Conservation (phyloP, 2,329 filamentous ascomycete species). For the Penicillium fuscoglaucum region DNA sequence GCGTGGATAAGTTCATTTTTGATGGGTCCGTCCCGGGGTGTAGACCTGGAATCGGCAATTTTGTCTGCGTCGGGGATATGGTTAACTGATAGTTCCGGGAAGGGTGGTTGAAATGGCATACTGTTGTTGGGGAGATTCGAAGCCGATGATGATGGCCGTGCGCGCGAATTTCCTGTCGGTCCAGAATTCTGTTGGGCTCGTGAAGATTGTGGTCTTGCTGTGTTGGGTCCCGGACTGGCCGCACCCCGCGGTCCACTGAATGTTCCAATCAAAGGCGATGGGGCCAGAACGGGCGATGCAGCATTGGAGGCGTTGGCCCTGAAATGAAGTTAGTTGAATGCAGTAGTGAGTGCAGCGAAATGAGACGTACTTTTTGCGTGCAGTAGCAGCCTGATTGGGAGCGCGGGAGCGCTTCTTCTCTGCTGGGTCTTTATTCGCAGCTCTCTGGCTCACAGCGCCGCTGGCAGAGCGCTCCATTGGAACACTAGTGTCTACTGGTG, state of each 20-base stretch:
- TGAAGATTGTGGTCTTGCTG: conserved; percentile 64
- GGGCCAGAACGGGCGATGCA: conserved; percentile 69
- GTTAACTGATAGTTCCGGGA: conserved; percentile 27
- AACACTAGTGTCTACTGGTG: conserved; percentile 31
- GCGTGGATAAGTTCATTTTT: conserved; percentile 38
- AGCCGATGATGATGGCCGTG: conserved; percentile 61
- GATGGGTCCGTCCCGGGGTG: conserved; percentile 51
- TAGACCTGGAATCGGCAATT: conserved; percentile 53
- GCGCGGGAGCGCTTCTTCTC: conserved; percentile 72
- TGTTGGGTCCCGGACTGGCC: conserved; percentile 61
- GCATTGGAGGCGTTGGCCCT: conserved; percentile 52
- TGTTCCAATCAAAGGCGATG: conserved; percentile 72
- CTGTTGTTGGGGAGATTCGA: conserved; percentile 62
- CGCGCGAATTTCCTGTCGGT: conserved; percentile 56
- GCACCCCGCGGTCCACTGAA: conserved; percentile 60
- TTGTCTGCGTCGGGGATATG: conserved; percentile 30
- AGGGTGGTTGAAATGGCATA: conserved; percentile 35
- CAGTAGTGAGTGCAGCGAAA: background rate
- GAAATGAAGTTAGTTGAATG: conserved; percentile 30
- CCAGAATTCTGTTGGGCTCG: conserved; percentile 75
- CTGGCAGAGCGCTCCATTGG: conserved; percentile 46
- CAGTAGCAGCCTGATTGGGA: conserved; percentile 62
- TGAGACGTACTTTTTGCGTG: conserved; percentile 71
- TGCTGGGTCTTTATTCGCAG: conserved; percentile 61
- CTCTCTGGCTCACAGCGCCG: conserved; percentile 37